Evolutionary conservation across 345 rosid genomes (phyloP).

Genomic region (Leavenworthia alabamica): DNA sequence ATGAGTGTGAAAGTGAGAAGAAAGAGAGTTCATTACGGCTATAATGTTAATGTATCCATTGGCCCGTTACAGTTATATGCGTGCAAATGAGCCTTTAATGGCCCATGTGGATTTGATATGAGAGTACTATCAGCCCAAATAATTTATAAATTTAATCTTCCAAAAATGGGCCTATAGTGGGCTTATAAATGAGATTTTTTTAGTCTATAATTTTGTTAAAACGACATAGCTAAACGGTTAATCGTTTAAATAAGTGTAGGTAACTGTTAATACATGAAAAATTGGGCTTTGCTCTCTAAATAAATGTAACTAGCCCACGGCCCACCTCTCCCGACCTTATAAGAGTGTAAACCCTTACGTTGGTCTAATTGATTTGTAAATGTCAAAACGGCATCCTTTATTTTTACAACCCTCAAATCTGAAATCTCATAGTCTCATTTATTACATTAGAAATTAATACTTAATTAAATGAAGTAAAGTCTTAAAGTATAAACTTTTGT

Average conservation of each 20-base stretch:
- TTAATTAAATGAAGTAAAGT: not conserved
- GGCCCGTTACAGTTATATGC: too few species aligned
- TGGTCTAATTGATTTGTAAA: not conserved
- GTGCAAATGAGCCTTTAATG: too few species aligned
- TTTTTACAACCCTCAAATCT: not conserved
- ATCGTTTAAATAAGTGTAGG: conserved; percentile 15
- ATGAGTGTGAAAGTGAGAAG: too few species aligned
- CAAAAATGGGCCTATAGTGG: too few species aligned
- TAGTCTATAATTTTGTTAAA: too few species aligned
- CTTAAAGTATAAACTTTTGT: conserved; percentile 11
- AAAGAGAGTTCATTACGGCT: too few species aligned
- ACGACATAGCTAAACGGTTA: too few species aligned
- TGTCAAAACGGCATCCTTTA: not conserved
- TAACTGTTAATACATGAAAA: conserved; percentile 1
- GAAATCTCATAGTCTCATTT: not conserved
- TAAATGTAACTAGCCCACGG: conserved; percentile 24
- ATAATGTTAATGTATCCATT: too few species aligned
- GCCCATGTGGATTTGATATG: too few species aligned
- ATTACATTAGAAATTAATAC: not conserved
- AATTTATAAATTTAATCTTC: too few species aligned
- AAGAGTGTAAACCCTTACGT: conserved; percentile 20
- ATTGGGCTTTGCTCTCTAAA: conserved; percentile 22
- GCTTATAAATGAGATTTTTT: too few species aligned
- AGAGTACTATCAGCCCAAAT: too few species aligned
- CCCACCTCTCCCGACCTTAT: not conserved